Percentiles rank a stretch among this genome's conserved stretches.
phyloP scores from a whole-genome alignment of 2,329 filamentous ascomycete genomes.

The Microsporum audouinii region DNA sequence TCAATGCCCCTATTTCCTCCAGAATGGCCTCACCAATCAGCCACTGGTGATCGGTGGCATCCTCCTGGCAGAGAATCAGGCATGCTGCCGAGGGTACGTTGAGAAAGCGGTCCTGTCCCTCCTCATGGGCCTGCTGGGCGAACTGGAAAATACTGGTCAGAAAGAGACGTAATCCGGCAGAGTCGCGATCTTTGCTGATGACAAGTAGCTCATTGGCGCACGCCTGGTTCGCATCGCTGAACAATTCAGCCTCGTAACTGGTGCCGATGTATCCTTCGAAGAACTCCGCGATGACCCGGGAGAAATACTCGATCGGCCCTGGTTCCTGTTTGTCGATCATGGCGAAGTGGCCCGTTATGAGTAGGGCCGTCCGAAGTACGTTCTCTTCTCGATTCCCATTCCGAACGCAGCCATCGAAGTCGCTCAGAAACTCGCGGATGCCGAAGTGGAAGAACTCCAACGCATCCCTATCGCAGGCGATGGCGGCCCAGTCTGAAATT shows the following conservation, averaged over 20 bases:
- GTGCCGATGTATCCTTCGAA: not conserved
- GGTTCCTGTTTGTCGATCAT: not conserved
- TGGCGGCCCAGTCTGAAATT: not conserved
- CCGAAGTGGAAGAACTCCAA: not conserved
- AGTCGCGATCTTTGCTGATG: not conserved
- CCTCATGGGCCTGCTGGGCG: not conserved
- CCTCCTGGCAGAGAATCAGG: not conserved
- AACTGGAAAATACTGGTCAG: not conserved
- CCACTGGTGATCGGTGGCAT: not conserved
- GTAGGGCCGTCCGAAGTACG: not conserved
- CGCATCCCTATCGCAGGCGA: not conserved
- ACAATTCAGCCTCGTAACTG: not conserved
- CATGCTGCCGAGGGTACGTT: not conserved
- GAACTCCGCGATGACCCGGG: not conserved
- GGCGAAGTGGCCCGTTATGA: not conserved
- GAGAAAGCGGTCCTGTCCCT: not conserved
- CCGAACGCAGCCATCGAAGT: not conserved
- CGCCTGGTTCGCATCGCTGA: not conserved
- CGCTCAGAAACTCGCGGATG: not conserved
- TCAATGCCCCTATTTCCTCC: no score
- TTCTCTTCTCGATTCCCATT: not conserved
- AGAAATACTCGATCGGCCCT: not conserved
- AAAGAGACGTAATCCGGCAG: not conserved
- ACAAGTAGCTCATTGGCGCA: not conserved
- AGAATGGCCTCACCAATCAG: no score